phyloP scores from a whole-genome alignment of 1,139 yeast species.

The Yamadazyma oceani region DNA sequence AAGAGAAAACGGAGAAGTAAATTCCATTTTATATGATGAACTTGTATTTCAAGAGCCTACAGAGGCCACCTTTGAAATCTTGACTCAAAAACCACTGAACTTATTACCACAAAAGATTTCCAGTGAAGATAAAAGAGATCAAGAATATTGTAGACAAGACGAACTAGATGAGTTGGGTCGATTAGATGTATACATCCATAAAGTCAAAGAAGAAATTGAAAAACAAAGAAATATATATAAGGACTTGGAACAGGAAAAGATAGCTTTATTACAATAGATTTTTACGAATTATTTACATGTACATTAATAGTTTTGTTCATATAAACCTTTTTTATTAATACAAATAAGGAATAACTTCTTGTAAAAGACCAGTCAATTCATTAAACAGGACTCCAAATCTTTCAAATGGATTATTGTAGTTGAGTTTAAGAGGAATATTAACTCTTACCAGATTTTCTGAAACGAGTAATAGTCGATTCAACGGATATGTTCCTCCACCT shows the following conservation, averaged over 20 bases:
- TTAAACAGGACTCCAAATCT: conserved; percentile 17
- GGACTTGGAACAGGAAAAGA: conserved; percentile 49
- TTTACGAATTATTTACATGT: background rate
- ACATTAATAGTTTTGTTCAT: background rate
- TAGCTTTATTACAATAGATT: conserved; percentile 38
- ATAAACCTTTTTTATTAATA: background rate
- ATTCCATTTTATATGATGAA: conserved; percentile 83
- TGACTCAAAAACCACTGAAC: conserved; percentile 76
- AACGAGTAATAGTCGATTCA: conserved; percentile 38
- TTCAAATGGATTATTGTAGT: conserved; percentile 11
- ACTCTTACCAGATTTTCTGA: conserved; percentile 26
- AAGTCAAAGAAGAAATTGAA: conserved; percentile 59
- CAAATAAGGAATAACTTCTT: conserved; percentile 23
- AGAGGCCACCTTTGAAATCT: conserved; percentile 74
- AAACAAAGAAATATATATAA: conserved; percentile 50
- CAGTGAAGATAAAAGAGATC: conserved; percentile 42
- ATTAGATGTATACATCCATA: conserved; percentile 62
- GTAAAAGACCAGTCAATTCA: conserved; percentile 17
- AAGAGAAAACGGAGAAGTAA: conserved; percentile 47
- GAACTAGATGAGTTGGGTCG: conserved; percentile 82
- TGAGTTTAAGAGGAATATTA: conserved; percentile 23
- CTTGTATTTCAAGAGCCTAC: conserved; percentile 96
- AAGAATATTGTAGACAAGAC: conserved; percentile 43
- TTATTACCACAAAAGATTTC: conserved; percentile 61
- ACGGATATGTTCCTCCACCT: conserved; percentile 53